A percentile compares a stretch with the other conserved stretches of the same genome.
These are phyloP conservation scores for Heterobasidion occidentale DNA, from an alignment of 1,284 basidiomycete genomes.

Conservation along the genomic window DNA sequence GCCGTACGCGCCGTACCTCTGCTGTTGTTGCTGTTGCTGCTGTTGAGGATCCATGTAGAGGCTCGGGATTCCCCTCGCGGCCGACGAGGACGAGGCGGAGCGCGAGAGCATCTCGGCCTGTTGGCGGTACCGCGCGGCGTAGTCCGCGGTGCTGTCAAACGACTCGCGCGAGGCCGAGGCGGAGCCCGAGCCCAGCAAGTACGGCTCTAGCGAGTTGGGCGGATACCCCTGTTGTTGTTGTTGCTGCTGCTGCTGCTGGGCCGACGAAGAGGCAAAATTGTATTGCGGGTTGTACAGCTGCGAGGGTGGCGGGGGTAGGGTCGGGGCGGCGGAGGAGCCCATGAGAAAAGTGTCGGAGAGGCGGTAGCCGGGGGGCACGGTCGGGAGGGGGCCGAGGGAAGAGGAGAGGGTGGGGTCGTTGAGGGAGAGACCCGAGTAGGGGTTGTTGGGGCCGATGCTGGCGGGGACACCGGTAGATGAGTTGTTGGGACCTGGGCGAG, in stretches of 20 bases:
- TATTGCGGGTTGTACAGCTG: constrained; percentile 12
- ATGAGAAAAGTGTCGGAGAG: constrained; percentile 21
- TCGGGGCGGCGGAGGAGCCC: constrained; percentile 13
- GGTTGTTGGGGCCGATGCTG: constrained; percentile 6
- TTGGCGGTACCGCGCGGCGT: constrained; percentile 39
- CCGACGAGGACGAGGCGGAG: constrained; percentile 18
- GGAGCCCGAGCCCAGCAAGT: background rate
- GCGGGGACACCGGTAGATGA: background rate
- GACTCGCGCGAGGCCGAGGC: constrained; percentile 3
- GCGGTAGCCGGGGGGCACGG: constrained; percentile 18
- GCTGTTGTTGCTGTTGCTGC: constrained; percentile 6
- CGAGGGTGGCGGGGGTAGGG: constrained; percentile 14
- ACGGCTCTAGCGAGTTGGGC: background rate
- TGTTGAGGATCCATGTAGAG: background rate
- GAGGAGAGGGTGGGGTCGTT: constrained; percentile 15
- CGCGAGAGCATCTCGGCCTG: constrained; percentile 36
- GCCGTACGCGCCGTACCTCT: background rate
- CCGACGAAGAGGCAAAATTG: constrained; percentile 1
- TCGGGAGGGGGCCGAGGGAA: constrained; percentile 15
- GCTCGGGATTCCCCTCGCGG: background rate
- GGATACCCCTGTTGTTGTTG: background rate
- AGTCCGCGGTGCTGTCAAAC: constrained; percentile 24
- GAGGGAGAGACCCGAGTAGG: constrained; percentile 10
- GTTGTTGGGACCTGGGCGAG: constrained; percentile 16
- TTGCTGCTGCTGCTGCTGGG: background rate